Base-by-base conservation (phyloP, 2,329 filamentous ascomycete genomes). In the Shiraia sp. region DNA sequence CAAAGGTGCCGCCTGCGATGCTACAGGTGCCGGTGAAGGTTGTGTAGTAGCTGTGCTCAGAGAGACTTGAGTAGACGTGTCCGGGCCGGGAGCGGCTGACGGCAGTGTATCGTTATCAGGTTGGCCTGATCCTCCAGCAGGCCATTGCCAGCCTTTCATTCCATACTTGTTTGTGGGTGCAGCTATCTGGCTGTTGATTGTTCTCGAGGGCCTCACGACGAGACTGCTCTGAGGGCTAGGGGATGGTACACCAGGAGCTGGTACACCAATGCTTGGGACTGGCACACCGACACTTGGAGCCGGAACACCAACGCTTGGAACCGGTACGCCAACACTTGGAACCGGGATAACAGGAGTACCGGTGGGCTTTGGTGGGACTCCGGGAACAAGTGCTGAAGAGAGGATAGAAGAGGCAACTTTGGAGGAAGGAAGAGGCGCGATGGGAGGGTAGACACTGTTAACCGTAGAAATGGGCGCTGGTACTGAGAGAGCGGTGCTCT, bases 131-230 rank as follows among this genome's bases (percentile, higher is more conserved):
- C 25, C 42, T 22, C 6, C 40, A 7, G 29, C 9, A 4, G 57
- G 57, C 57, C 57, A 61, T 15, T 56, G 47, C 46, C 58, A 61
- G 23, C 53, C 57, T 9, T 45, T 26, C 53, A 61, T 56, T 10
- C 43, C 47, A 14, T 41, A 34, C 16, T 36, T 40, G 14, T 44
- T 49, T 16, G 38, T 34, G 13, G 49, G 46, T 2, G 41, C 44
- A 8, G 36, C 44, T 28, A 45, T 22, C 34, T 44, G 44, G 24
- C 43, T 7, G 40, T 41, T 10, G 33, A 38, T 17, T 19, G 26
- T 14, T 22, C 28, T 39, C 17, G 49, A 47, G 10, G 49, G 43
- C 4, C 19, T 27, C 19, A 27, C 32, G 12, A 37, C 40, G 23
- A 15, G 22, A 16, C 22, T 40, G 14, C 16, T 23, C 27, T 28